Percentiles rank a stretch among this genome's conserved stretches.
Evolutionary conservation across 169 alveolate genomes (phyloP).

Genomic region (Plasmodium coatneyi): DNA sequence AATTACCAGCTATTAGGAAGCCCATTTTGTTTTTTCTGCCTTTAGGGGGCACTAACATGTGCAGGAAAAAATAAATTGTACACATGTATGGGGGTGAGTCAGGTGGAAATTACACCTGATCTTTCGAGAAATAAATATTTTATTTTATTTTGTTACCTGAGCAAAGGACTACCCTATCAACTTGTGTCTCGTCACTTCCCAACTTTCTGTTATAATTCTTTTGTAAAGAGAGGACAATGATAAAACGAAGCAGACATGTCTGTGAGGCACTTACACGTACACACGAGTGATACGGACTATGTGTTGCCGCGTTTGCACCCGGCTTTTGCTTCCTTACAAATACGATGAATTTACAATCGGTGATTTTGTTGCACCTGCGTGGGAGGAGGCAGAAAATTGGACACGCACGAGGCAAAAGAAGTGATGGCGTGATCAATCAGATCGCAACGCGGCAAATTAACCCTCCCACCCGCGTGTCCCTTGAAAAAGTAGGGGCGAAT

Average conservation of each 20-base stretch:
- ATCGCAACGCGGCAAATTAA: neutral
- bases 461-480: neutral
- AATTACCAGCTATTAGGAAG: constrained; percentile 48
- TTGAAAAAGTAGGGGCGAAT: neutral
- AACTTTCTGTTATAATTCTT: constrained; percentile 36
- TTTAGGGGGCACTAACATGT: constrained; percentile 27
- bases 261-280: neutral
- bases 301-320: neutral
- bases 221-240: neutral
- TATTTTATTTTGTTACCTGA: constrained; percentile 18
- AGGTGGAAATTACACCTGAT: neutral
- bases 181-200: neutral
- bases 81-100: neutral
- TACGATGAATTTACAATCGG: constrained; percentile 46
- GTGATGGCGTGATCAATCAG: neutral
- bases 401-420: neutral
- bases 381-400: neutral
- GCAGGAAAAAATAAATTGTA: neutral
- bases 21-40: constrained; percentile 37
- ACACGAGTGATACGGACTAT: neutral
- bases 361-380: constrained; percentile 30
- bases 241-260: neutral
- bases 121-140: neutral
- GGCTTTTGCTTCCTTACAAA: constrained; percentile 36
- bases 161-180: constrained; percentile 24